phyloP scores from a whole-genome alignment of 2,329 filamentous ascomycete genomes.

The Aspergillus sp. region DNA sequence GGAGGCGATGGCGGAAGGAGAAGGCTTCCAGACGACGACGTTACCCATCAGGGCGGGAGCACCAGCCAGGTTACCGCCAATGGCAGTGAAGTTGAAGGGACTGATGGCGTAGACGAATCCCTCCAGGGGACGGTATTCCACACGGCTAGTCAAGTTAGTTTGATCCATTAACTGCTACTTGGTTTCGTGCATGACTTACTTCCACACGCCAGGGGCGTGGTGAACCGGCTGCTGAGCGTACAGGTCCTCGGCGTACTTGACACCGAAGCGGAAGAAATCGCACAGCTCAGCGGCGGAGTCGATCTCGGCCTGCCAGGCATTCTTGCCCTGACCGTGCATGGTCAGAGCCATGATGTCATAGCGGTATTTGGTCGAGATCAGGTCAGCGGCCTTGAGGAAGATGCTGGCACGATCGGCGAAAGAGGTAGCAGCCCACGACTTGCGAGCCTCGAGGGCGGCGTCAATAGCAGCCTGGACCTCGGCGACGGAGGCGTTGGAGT shows the following conservation, averaged over 20 bases:
- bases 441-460: slow-evolving; percentile 80
- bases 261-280: slow-evolving; percentile 90
- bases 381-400: slow-evolving; percentile 93
- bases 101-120: slow-evolving; percentile 94
- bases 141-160: slow-evolving; percentile 51
- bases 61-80: slow-evolving; percentile 81
- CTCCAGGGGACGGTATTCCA: slow-evolving; percentile 86
- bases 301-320: slow-evolving; percentile 99
- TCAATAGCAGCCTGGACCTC: slow-evolving; percentile 81
- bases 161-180: not conserved
- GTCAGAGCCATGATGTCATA: slow-evolving; percentile 96
- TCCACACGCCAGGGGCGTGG: slow-evolving; percentile 84
- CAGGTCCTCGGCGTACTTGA: slow-evolving; percentile 88
- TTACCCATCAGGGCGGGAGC: slow-evolving; percentile 89
- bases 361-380: slow-evolving; percentile 88
- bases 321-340: slow-evolving; percentile 96
- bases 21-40: slow-evolving; percentile 97
- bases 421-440: slow-evolving; percentile 79
- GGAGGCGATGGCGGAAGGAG: slow-evolving; percentile 80
- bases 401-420: slow-evolving; percentile 90
- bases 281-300: slow-evolving; percentile 88
- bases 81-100: slow-evolving; percentile 97
- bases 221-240: slow-evolving; percentile 85
- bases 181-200: slow-evolving; percentile 48
- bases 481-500: slow-evolving; percentile 74